phyloP scores from a whole-genome alignment of 2,329 filamentous ascomycete species.

The Mollisiaceae sp. region DNA sequence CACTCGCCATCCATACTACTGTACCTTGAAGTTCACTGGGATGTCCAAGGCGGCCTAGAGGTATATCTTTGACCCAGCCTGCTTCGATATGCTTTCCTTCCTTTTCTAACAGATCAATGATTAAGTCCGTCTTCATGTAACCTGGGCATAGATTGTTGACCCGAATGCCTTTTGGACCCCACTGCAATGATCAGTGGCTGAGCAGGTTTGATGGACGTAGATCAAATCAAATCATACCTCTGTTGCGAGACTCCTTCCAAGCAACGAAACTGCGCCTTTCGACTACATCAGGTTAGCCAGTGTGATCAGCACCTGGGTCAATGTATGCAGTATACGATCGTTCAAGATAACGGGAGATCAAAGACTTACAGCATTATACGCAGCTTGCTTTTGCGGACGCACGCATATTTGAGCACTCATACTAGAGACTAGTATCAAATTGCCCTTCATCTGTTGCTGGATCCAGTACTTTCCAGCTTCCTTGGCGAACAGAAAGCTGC shows the following conservation, averaged over 20 bases:
- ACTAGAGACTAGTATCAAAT: slow-evolving; percentile 37
- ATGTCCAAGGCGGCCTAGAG: slow-evolving; percentile 45
- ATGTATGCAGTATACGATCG: background rate
- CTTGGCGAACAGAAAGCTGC: slow-evolving; percentile 46
- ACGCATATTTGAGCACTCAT: slow-evolving; percentile 44
- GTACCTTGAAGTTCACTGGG: slow-evolving; percentile 47
- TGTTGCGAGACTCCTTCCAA: slow-evolving; percentile 62
- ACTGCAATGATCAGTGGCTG: slow-evolving; percentile 46
- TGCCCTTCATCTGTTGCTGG: slow-evolving; percentile 39
- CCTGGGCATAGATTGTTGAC: slow-evolving; percentile 71
- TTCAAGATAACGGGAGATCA: background rate
- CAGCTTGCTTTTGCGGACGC: slow-evolving; percentile 45
- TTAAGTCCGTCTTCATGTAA: slow-evolving; percentile 49
- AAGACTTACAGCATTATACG: slow-evolving; percentile 44
- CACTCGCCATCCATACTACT: slow-evolving; percentile 38
- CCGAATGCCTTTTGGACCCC: slow-evolving; percentile 65
- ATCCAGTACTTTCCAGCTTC: slow-evolving; percentile 46
- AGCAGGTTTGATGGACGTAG: background rate
- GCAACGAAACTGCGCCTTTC: slow-evolving; percentile 65
- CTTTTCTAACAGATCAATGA: slow-evolving; percentile 42
- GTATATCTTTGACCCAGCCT: slow-evolving; percentile 46
- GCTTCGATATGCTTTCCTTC: slow-evolving; percentile 46
- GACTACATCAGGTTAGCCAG: slow-evolving; percentile 40
- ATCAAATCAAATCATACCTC: slow-evolving; percentile 38
- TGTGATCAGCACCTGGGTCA: background rate